These are phyloP conservation scores for Aspergillus panamensis DNA, from an alignment of 495 filamentous ascomycete genomes.

Conservation along the genomic window DNA sequence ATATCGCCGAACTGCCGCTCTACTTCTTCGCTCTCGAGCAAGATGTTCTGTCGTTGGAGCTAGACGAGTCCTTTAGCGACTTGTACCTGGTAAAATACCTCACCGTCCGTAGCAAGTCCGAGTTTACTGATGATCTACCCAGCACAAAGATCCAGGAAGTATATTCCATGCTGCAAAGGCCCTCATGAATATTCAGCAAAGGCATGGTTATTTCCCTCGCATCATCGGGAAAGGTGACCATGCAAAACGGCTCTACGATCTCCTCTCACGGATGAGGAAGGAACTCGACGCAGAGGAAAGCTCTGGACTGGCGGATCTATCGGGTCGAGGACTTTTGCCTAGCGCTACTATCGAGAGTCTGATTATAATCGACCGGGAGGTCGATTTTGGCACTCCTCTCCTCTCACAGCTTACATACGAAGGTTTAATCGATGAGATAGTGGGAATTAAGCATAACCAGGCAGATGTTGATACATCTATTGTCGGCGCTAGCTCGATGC, in stretches of 20 bases:
- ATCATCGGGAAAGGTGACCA: constrained; percentile 97
- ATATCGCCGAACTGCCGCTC: constrained; percentile 76
- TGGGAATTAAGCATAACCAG: constrained; percentile 82
- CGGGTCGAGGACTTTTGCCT: constrained; percentile 67
- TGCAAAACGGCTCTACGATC: constrained; percentile 80
- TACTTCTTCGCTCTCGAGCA: constrained; percentile 89
- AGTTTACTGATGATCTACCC: background rate
- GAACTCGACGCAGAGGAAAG: constrained; percentile 82
- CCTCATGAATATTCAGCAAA: constrained; percentile 91
- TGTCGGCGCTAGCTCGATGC: constrained; percentile 65
- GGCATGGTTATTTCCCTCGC: constrained; percentile 88
- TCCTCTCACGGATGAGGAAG: constrained; percentile 88
- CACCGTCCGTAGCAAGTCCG: background rate
- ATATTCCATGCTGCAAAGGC: constrained; percentile 85
- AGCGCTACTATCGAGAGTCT: constrained; percentile 83
- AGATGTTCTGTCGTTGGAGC: constrained; percentile 86
- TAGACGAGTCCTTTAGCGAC: constrained; percentile 82
- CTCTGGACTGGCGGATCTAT: constrained; percentile 50
- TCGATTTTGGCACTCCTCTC: constrained; percentile 86
- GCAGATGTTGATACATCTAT: constrained; percentile 92
- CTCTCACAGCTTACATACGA: constrained; percentile 97
- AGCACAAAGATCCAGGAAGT: constrained; percentile 86
- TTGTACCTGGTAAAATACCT: constrained; percentile 65
- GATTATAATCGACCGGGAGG: constrained; percentile 92
- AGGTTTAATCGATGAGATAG: constrained; percentile 91